These are phyloP conservation scores for Cicer arietinum DNA, from an alignment of 306 rosid genomes.

Conservation along the genomic window DNA sequence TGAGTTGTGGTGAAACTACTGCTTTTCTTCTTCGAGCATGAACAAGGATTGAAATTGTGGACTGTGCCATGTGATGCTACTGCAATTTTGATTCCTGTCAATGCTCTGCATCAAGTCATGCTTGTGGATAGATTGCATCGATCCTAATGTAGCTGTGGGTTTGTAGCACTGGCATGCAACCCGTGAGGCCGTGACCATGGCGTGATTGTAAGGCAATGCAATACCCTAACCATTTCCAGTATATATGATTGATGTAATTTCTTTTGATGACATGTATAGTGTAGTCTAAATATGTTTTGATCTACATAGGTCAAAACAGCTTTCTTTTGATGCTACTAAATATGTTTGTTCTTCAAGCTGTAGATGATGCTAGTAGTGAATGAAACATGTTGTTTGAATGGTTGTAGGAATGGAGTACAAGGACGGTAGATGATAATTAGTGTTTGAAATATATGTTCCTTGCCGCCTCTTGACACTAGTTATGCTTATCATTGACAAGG, in stretches of 20 bases:
- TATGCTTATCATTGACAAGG: background rate
- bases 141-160: background rate
- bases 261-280: background rate
- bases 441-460: background rate
- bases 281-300: background rate
- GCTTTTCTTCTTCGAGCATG: background rate
- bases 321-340: constrained; percentile 1
- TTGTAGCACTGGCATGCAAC: too few relatives aligned
- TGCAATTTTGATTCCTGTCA: background rate
- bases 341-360: constrained; percentile 10
- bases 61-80: background rate
- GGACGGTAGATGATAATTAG: background rate
- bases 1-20: constrained; percentile 6
- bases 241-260: background rate
- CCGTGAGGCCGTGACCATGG: too few relatives aligned
- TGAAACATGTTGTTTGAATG: background rate
- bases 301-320: background rate
- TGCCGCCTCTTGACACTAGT: constrained; percentile 1
- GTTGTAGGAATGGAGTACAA: background rate
- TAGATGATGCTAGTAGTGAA: constrained; percentile 6
- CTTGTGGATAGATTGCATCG: background rate
- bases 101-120: background rate
- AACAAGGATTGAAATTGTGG: background rate
- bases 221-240: background rate
- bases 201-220: background rate